A percentile compares a stretch with the other conserved stretches of the same genome.
These are phyloP conservation scores for Setaria italica DNA, from an alignment of 202 grass and related monocot genomes.

Conservation along the genomic window DNA sequence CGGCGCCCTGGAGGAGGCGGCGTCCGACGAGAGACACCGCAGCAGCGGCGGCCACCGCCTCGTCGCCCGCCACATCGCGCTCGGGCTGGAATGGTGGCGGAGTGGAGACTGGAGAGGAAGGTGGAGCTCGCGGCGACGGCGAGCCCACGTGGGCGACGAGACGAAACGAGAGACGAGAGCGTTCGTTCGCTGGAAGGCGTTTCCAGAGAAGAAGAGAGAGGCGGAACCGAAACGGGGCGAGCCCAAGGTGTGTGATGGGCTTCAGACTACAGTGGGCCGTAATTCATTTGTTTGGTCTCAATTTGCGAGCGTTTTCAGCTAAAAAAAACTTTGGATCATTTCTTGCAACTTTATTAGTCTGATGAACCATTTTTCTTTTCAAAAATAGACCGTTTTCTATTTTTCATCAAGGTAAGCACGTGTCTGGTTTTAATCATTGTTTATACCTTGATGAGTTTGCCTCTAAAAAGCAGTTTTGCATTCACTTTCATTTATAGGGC, in stretches of 20 bases:
- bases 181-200: background rate
- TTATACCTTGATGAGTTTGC: too few species aligned
- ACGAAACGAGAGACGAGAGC: background rate
- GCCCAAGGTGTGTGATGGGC: background rate
- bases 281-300: too few species aligned
- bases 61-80: constrained; percentile 56
- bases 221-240: background rate
- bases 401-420: too few species aligned
- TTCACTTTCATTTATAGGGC: too few species aligned
- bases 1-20: background rate
- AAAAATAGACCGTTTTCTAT: too few species aligned
- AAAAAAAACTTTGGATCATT: too few species aligned
- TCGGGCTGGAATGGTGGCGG: background rate
- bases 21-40: constrained; percentile 26
- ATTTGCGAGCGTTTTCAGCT: too few species aligned
- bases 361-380: background rate
- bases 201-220: background rate
- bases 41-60: constrained; percentile 17
- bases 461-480: too few species aligned
- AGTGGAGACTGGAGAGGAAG: background rate
- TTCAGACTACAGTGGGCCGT: background rate
- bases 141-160: constrained; percentile 38
- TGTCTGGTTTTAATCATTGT: background rate
- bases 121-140: constrained; percentile 41
- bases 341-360: too few species aligned